phyloP scores from a whole-genome alignment of 441 rosid genomes.

The Aquilaria agallochum region DNA sequence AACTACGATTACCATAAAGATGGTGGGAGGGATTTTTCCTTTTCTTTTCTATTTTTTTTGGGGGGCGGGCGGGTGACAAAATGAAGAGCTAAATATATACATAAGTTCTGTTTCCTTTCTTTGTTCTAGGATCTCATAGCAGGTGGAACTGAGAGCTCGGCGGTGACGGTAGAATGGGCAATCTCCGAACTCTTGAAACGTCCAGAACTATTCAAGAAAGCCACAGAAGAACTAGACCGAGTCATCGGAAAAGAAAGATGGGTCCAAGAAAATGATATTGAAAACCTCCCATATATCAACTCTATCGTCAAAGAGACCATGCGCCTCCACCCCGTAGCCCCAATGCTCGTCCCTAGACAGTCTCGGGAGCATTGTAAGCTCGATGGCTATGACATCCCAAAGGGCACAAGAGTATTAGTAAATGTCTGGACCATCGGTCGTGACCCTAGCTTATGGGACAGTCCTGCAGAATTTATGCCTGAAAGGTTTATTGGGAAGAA shows the following conservation, averaged over 20 bases:
- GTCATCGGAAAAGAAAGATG: constrained; percentile 32
- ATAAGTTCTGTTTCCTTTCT: background rate
- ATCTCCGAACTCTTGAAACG: constrained; percentile 31
- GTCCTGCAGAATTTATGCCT: constrained; percentile 27
- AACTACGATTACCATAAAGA: too few relatives aligned
- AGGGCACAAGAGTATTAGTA: constrained; percentile 29
- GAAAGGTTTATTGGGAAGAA: constrained; percentile 28
- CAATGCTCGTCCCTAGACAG: constrained; percentile 29
- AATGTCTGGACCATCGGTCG: constrained; percentile 30
- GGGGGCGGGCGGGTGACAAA: too few relatives aligned
- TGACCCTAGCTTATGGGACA: constrained; percentile 31
- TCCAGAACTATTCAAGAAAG: constrained; percentile 28
- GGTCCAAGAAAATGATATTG: constrained; percentile 34
- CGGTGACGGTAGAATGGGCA: constrained; percentile 42
- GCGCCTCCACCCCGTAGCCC: constrained; percentile 43
- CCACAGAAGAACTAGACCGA: constrained; percentile 31
- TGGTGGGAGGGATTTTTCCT: too few relatives aligned
- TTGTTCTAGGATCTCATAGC: constrained; percentile 35
- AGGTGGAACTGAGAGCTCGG: constrained; percentile 42
- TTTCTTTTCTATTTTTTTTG: too few relatives aligned
- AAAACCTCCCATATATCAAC: constrained; percentile 28
- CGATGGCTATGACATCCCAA: constrained; percentile 27
- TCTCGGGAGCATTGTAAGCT: constrained; percentile 26
- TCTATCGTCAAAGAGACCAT: constrained; percentile 32
- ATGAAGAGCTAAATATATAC: too few relatives aligned